These are phyloP conservation scores for Penicillium herquei DNA, from an alignment of 495 filamentous ascomycete genomes.

Conservation along the genomic window DNA sequence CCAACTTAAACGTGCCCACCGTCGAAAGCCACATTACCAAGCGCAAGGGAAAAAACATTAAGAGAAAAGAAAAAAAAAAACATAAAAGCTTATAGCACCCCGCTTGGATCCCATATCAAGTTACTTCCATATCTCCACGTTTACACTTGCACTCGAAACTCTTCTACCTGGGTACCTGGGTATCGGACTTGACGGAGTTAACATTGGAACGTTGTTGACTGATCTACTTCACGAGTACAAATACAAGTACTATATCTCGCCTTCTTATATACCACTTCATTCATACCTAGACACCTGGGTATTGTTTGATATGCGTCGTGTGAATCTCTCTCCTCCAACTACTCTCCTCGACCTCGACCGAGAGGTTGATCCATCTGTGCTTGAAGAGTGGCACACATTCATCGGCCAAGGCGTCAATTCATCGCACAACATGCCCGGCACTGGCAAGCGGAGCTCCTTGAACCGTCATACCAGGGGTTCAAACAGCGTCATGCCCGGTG, in stretches of 20 bases:
- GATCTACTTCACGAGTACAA: not conserved
- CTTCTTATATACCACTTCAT: not conserved
- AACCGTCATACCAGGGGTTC: not conserved
- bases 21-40: not conserved
- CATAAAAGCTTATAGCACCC: not conserved
- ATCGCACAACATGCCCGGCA: conserved; percentile 4
- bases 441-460: conserved; percentile 4
- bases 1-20: not conserved
- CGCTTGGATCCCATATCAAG: not conserved
- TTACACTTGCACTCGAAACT: not conserved
- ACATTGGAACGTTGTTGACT: no score
- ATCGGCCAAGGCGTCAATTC: not conserved
- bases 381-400: not conserved
- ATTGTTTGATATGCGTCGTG: conserved; percentile 13
- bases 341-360: conserved; percentile 16
- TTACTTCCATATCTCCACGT: not conserved
- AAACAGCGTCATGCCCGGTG: conserved; percentile 5
- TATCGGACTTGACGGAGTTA: not conserved
- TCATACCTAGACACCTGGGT: not conserved
- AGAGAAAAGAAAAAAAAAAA: conserved; percentile 1
- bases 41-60: not conserved
- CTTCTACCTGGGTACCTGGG: not conserved
- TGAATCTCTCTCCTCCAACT: conserved; percentile 13
- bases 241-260: not conserved
- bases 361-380: not conserved